These are phyloP conservation scores for Dittrichia graveolens DNA, from an alignment of 129 eudicot species.

Conservation along the genomic window DNA sequence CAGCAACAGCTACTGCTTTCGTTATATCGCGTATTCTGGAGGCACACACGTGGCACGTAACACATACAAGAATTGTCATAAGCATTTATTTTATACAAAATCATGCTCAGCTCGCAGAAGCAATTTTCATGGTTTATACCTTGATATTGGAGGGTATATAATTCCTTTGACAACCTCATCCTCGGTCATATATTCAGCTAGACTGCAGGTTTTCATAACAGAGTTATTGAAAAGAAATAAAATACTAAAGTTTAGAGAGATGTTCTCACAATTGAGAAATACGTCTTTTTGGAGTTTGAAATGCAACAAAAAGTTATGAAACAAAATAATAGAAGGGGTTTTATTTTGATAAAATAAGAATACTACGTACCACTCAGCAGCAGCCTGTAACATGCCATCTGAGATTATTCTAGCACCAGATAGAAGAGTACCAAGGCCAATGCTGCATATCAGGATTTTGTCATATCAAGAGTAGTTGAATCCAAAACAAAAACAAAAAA, in stretches of 20 bases:
- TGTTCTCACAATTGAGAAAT: neutral
- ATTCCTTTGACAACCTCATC: slow-evolving; percentile 82
- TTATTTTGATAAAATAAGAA: neutral
- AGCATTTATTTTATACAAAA: slow-evolving; percentile 4
- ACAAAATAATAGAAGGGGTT: neutral
- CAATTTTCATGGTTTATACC: slow-evolving; percentile 36
- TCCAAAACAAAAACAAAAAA: neutral
- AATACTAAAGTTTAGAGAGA: neutral
- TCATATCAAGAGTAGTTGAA: slow-evolving; percentile 5
- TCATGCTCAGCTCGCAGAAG: neutral
- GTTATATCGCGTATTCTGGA: slow-evolving; percentile 94
- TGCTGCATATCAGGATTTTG: slow-evolving; percentile 46
- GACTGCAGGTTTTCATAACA: slow-evolving; percentile 44
- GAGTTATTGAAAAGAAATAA: neutral
- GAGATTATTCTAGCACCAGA: slow-evolving; percentile 86
- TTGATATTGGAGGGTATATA: slow-evolving; percentile 85
- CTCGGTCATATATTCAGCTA: slow-evolving; percentile 86
- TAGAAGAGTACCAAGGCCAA: slow-evolving; percentile 94
- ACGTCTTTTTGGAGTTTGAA: neutral
- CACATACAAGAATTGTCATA: slow-evolving; percentile 3
- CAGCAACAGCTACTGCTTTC: slow-evolving; percentile 85
- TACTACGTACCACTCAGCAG: slow-evolving; percentile 98
- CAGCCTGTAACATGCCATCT: slow-evolving; percentile 98
- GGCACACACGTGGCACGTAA: slow-evolving; percentile 6
- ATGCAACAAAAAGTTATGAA: neutral